Base-by-base conservation (phyloP, 163 green algal genomes). In the Prototheca cutis region DNA sequence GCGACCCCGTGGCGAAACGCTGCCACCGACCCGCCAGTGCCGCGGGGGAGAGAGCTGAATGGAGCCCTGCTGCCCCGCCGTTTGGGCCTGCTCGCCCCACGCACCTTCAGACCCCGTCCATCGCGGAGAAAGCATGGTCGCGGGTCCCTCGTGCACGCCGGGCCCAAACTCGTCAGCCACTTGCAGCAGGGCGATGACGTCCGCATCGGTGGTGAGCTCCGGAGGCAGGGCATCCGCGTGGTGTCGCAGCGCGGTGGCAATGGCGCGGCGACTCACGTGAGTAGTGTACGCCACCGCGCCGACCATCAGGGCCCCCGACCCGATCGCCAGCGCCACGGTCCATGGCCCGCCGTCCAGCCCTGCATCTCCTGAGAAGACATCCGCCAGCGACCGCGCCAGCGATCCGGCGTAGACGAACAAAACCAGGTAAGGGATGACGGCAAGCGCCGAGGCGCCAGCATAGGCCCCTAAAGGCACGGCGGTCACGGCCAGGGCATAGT, bases 401-500 rank as follows among this genome's bases (percentile, higher is more conserved):
- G 60, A 74, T 34, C 78, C 78, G 67, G 80, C 77, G 47, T 85
- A 85, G 18, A 73, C 66, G 58, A 82, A 80, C 2, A 76, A 47
- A 31, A 68, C 36, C 13, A 78, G 56, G 61, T 76, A 78, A 33
- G 71, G 71, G 29, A 78, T 29, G 40, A 73, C 51, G 30, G 70
- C 55, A 21, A 73, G 25, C 17, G 61, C 48, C 2, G 61, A 72
- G 13, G 71, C 61, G 6, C 59, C 28, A 19, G 61, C 53, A n/a
- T 74, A 78, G 27, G 57, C n/a, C 15, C 56, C n/a, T n/a, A 78
- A 52, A n/a, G 62, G 58, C 51, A 77, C 51, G 39, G 63, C 62
- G 3, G 84, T 94, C 18, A 90, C 68, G 7, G 76, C 74, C 21
- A 88, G 70, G 3, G 81, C 81, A 40, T 91, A 91, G 63, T 94